Evolutionary conservation across 768 basidiomycete genomes (phyloP), one percentile per base, ranked within the genome.

Genomic region (Arthromyces matolae): DNA sequence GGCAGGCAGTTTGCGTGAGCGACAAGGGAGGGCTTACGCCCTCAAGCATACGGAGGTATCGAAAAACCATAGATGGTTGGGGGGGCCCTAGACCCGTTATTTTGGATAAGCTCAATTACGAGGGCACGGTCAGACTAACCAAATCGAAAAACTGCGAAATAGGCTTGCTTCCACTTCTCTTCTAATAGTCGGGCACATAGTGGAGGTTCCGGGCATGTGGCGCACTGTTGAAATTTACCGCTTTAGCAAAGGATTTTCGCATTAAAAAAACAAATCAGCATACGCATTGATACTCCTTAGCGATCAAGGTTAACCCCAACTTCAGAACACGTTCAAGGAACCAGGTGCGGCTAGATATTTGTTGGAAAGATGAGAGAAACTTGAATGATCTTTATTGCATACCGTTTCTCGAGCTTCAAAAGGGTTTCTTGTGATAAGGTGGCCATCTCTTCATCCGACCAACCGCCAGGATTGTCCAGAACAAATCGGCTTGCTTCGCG

Each of bases 221-320:
- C 62, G 51, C 90, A 91, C 92, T 94, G 58, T 13, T 43, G 34
- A n/a, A n/a, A n/a, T n/a, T n/a, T n/a, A n/a, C n/a, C n/a, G n/a
- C n/a, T 23, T 46, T 34, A 43, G 19, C 16, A 3, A 14, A 34
- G 6, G 8, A 45, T 35, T 27, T 14, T n/a, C n/a, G n/a, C n/a
- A n/a, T 5, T 31, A 35, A 42, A 31, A 8, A 33, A 35, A 19
- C 6, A 24, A 40, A 39, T 23, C 23, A 19, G 19, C 81, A 54
- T 61, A 93, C 91, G 61, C 94, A 96, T 80, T 89, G 86, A 59
- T 96, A 96, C 59, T 96, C 93, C 64, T 94, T 93, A n/a, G 89
- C 81, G 19, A 95, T 77, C 52, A 85, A 80, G 0, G 88, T 87
- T 32, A 92, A 71, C 2, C 92, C 91, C 8, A 97, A 80, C 63